Conservation (phyloP, 805 yeast species). For the Starmerella powellii region DNA sequence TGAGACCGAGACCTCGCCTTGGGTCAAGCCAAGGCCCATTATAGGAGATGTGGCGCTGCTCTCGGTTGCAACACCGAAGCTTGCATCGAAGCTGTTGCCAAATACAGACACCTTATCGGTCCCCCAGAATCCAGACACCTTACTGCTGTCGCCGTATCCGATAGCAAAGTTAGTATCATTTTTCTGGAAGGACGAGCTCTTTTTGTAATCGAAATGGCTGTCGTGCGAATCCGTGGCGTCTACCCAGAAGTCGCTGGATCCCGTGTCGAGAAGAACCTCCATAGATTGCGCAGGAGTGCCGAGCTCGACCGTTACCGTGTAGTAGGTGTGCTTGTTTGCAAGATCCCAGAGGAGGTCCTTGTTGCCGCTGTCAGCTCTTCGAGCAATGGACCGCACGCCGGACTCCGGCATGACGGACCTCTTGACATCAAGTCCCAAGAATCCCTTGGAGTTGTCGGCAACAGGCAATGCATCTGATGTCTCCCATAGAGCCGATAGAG, state of each 20-base stretch:
- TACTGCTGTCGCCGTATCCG: constrained; percentile 31
- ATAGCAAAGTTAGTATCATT: constrained; percentile 19
- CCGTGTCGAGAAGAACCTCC: constrained; percentile 7
- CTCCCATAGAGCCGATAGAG: too few relatives aligned
- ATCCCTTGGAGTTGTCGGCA: neutral
- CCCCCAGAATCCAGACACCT: constrained; percentile 35
- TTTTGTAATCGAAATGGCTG: constrained; percentile 16
- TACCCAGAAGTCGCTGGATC: constrained; percentile 12
- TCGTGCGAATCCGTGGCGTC: neutral
- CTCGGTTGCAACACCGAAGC: constrained; percentile 57
- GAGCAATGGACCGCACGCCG: neutral
- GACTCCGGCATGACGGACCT: too few relatives aligned
- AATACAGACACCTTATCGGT: constrained; percentile 42
- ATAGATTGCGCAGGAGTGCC: neutral
- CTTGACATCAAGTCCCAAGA: neutral
- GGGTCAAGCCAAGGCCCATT: constrained; percentile 28
- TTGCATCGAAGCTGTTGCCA: constrained; percentile 30
- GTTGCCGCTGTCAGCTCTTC: neutral
- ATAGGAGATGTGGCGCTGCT: constrained; percentile 51
- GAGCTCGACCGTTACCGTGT: neutral
- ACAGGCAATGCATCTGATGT: too few relatives aligned
- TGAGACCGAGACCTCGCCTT: constrained; percentile 25
- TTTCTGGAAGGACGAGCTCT: constrained; percentile 20
- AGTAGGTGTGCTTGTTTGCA: constrained; percentile 1
- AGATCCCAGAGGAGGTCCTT: neutral